Base-by-base conservation (phyloP, 108 stramenopile species). In the Fragilariopsis cylindrus region DNA sequence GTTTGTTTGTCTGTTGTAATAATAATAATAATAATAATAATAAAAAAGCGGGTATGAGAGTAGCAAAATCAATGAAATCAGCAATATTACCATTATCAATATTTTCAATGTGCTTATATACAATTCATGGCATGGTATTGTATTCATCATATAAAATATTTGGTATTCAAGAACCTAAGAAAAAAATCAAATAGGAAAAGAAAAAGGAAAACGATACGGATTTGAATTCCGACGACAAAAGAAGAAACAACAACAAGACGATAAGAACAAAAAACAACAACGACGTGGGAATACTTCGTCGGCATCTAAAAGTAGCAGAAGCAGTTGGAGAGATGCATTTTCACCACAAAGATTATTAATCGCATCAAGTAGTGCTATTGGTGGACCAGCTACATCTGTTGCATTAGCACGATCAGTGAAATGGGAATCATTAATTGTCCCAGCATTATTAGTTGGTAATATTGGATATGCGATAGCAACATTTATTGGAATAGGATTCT, bases 331-430 rank as follows among this genome's bases (percentile, higher is more conserved):
- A 48, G 7, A 19, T 40, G 45, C 72, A 19, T 78, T 83, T 56
- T 69, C 69, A 5, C 84, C 89, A 15, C 93, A 91, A 72, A 80
- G 90, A 42, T 69, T 94, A 15, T 64, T 94, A 49, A 81, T 86
- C 45, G 90, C 90, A 39, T 92, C 90, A 2, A 87, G 85, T 15
- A 90, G 90, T 19, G 93, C 93, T 13, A 94, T 94, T 67, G 93
- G 93, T 9, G 93, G 93, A 3, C 93, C 93, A 3, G 89, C 93
- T 6, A 94, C 93, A 43, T 81, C 87, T 3, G 93, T 88, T 15
- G 93, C 93, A 11, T 74, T 94, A 79, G 93, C 90, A 3, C 69
- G 90, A 64, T 88, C 90, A 3, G 57, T 75, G 50, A 48, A 72
- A 45, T 94, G 93, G 93, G 55, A 82, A 5, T 86, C 87, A 41